Percentiles rank a stretch among this genome's conserved stretches.
Conservation (phyloP, 495 filamentous ascomycete species). For the Aspergillus carlsbadensis region DNA sequence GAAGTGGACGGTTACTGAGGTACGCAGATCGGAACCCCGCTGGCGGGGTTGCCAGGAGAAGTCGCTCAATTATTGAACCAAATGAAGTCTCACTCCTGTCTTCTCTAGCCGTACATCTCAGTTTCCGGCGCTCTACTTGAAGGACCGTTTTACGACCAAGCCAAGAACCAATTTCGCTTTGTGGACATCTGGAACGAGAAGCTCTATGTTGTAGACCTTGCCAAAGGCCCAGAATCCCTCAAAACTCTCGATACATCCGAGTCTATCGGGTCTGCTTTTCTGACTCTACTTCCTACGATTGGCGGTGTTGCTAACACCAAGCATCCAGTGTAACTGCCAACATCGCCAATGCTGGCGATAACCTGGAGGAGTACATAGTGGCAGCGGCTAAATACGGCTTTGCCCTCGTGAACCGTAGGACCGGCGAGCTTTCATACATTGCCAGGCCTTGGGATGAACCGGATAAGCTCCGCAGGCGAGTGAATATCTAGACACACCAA, state of each 20-base stretch:
- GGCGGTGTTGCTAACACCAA: constrained; percentile 7
- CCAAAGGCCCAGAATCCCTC: constrained; percentile 60
- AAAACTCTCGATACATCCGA: constrained; percentile 64
- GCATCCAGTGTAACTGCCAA: constrained; percentile 70
- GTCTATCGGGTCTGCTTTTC: constrained; percentile 53
- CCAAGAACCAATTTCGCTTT: constrained; percentile 73
- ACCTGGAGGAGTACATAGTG: constrained; percentile 60
- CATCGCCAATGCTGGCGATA: constrained; percentile 63
- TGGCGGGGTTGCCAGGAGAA: background rate
- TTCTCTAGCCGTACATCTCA: constrained; percentile 67
- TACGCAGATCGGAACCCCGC: constrained; percentile 17
- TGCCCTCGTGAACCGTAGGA: constrained; percentile 68
- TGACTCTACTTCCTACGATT: background rate
- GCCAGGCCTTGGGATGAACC: constrained; percentile 55
- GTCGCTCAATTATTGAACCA: background rate
- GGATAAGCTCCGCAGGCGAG: constrained; percentile 48
- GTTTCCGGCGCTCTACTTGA: constrained; percentile 75
- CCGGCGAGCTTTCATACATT: constrained; percentile 62
- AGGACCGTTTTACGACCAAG: constrained; percentile 74
- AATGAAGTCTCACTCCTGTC: constrained; percentile 11
- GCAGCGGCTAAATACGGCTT: constrained; percentile 81
- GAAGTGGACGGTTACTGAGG: constrained; percentile 46
- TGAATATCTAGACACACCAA: background rate
- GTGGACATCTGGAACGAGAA: constrained; percentile 83
- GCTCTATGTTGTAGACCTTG: constrained; percentile 72